Percentiles rank a stretch among this genome's conserved stretches.
Evolutionary conservation across 1,139 yeast species (phyloP).

Genomic region (Saccharomyces pastorianus): DNA sequence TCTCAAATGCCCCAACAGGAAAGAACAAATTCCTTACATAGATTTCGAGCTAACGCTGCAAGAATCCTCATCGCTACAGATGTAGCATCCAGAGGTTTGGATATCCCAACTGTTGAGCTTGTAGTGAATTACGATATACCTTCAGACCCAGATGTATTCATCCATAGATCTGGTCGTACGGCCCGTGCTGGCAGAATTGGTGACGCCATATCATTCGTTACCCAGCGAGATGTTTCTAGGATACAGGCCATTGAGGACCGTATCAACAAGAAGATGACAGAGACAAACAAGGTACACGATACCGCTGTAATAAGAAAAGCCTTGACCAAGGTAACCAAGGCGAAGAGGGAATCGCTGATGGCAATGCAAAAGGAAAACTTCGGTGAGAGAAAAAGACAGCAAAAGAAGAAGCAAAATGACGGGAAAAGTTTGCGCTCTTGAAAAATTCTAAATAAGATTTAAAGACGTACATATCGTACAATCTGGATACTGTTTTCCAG

Average conservation of each 20-base stretch:
- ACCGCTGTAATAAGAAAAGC: constrained; percentile 66
- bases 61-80: constrained; percentile 89
- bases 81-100: constrained; percentile 94
- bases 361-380: constrained; percentile 88
- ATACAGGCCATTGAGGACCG: constrained; percentile 81
- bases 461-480: not conserved
- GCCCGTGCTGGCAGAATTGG: constrained; percentile 96
- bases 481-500: not conserved
- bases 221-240: constrained; percentile 78
- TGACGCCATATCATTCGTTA: constrained; percentile 60
- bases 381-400: constrained; percentile 61
- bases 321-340: constrained; percentile 61
- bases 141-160: constrained; percentile 92
- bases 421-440: constrained; percentile 11
- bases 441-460: not conserved
- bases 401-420: constrained; percentile 39
- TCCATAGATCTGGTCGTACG: constrained; percentile 98
- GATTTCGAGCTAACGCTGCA: constrained; percentile 93
- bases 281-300: constrained; percentile 64
- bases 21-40: constrained; percentile 79
- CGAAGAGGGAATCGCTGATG: constrained; percentile 83
- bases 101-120: constrained; percentile 83
- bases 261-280: constrained; percentile 67
- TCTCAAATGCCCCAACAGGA: constrained; percentile 93
- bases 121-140: constrained; percentile 91